A percentile compares a stretch with the other conserved stretches of the same genome.
Conservation (phyloP, 83 land plant genomes). For the Larix sibirica region DNA sequence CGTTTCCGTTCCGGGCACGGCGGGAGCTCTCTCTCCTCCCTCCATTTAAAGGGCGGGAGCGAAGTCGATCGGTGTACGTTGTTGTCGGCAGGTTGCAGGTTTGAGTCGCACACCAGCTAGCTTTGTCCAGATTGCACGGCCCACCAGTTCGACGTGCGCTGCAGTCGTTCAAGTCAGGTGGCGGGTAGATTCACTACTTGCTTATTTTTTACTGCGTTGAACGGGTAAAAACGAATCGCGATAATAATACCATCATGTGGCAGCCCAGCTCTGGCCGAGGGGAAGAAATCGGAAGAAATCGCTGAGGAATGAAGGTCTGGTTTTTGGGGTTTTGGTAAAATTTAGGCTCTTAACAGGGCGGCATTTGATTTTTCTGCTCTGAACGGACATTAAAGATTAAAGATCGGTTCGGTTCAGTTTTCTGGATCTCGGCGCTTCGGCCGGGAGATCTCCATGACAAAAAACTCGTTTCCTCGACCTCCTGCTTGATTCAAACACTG, state of each 20-base stretch:
- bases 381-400: neutral
- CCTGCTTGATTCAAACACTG: neutral
- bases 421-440: slow-evolving; percentile 1
- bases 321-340: neutral
- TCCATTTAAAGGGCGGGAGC: neutral
- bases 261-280: neutral
- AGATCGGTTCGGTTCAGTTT: neutral
- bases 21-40: neutral
- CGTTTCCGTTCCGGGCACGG: neutral
- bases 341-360: neutral
- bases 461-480: neutral
- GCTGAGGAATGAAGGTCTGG: neutral
- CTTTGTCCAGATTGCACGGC: neutral
- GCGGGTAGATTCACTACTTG: neutral
- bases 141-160: neutral
- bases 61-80: neutral
- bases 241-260: slow-evolving; percentile 8
- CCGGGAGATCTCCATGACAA: neutral
- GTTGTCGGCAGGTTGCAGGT: neutral
- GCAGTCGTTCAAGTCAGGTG: neutral
- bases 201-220: neutral
- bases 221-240: neutral
- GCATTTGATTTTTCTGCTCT: neutral
- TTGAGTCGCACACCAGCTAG: neutral
- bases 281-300: neutral